A percentile compares a stretch with the other conserved stretches of the same genome.
These are phyloP conservation scores for Suhomyces sp. DNA, from an alignment of 805 yeast species.

Conservation along the genomic window DNA sequence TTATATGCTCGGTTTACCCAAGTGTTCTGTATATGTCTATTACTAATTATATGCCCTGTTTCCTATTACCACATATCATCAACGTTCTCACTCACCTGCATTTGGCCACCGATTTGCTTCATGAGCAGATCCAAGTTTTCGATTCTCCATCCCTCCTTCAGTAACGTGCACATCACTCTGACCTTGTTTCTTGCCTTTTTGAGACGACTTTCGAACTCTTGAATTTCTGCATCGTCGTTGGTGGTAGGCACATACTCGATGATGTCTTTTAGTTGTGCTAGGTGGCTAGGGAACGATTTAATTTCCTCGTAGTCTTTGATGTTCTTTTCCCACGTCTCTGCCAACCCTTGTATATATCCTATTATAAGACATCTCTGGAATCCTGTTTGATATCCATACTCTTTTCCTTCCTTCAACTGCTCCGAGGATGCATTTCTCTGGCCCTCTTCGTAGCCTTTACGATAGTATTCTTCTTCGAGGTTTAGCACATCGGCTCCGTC, in stretches of 20 bases:
- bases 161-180: constrained; percentile 44
- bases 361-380: constrained; percentile 66
- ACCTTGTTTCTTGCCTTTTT: constrained; percentile 60
- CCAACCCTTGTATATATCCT: constrained; percentile 63
- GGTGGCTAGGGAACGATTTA: constrained; percentile 19
- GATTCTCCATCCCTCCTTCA: constrained; percentile 30
- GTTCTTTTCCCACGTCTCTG: constrained; percentile 33
- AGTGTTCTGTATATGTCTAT: not conserved
- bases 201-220: constrained; percentile 49
- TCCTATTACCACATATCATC: constrained; percentile 45
- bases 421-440: constrained; percentile 53
- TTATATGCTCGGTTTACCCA: not conserved
- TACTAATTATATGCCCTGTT: not conserved
- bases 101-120: constrained; percentile 36
- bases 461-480: constrained; percentile 59
- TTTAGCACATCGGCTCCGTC: constrained; percentile 43
- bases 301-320: constrained; percentile 13
- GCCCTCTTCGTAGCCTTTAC: constrained; percentile 74
- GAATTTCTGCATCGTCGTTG: constrained; percentile 57
- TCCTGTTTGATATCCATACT: constrained; percentile 78
- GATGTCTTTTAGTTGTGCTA: constrained; percentile 28
- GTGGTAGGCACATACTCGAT: constrained; percentile 14
- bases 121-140: constrained; percentile 29
- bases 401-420: constrained; percentile 74
- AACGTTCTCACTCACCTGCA: constrained; percentile 34